Evolutionary conservation across 2,329 filamentous ascomycete genomes (phyloP).

Genomic region (Plectosphaerella cucumerina): DNA sequence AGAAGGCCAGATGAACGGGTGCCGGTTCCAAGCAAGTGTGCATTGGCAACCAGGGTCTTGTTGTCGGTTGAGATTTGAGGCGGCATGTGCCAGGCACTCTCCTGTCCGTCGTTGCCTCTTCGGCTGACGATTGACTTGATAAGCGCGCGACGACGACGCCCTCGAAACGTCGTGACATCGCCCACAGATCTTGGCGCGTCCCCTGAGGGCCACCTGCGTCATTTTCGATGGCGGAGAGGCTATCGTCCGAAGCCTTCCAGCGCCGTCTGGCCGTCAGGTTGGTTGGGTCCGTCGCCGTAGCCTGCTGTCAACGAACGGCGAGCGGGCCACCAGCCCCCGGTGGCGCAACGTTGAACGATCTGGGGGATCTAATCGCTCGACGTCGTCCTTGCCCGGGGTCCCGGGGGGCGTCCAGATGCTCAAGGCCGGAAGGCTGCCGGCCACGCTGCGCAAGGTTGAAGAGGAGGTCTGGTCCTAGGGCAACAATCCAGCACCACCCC

Average conservation of each 20-base stretch:
- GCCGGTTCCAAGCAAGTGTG: no score
- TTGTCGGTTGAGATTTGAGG: no score
- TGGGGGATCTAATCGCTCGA: not conserved
- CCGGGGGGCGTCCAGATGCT: not conserved
- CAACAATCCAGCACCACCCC: not conserved
- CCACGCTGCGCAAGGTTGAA: not conserved
- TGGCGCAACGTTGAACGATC: not conserved
- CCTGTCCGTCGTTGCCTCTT: not conserved
- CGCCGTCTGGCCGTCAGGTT: not conserved
- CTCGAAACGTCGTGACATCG: not conserved
- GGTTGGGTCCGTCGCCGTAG: not conserved
- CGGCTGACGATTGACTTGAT: not conserved
- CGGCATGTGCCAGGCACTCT: not conserved
- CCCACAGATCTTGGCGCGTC: not conserved
- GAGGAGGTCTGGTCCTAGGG: not conserved
- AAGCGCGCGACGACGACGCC: not conserved
- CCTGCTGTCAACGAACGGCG: no score
- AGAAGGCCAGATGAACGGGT: not conserved
- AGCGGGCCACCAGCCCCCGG: not conserved
- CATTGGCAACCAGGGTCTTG: no score
- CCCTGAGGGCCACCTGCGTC: not conserved
- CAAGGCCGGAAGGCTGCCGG: not conserved
- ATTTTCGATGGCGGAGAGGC: not conserved
- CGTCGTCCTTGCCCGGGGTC: not conserved
- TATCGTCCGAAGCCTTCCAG: not conserved